Percentiles rank a stretch among this genome's conserved stretches.
phyloP scores from a whole-genome alignment of 2,329 filamentous ascomycete species.

The Colletotrichum paranaense region DNA sequence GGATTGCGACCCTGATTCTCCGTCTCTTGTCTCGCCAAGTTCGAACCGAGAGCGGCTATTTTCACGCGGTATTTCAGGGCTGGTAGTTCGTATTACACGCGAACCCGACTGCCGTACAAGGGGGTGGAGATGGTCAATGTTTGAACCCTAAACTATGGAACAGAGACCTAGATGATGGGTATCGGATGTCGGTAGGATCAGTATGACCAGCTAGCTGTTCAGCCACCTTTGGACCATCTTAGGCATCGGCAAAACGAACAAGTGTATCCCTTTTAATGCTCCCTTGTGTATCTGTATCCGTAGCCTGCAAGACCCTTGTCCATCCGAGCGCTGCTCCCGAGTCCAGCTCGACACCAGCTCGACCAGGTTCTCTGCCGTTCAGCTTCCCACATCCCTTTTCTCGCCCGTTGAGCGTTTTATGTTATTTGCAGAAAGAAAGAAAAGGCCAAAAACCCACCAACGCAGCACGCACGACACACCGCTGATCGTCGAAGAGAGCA shows the following conservation, averaged over 20 bases:
- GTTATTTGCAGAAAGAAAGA: not conserved
- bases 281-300: not conserved
- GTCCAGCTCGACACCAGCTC: not conserved
- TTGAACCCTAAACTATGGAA: not conserved
- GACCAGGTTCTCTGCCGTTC: not conserved
- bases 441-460: not conserved
- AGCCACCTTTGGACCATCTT: not conserved
- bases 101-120: not conserved
- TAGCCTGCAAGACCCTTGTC: not conserved
- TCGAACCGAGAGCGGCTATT: not conserved
- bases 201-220: not conserved
- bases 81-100: not conserved
- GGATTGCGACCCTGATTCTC: not conserved
- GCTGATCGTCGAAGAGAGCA: not conserved
- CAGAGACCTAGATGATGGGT: not conserved
- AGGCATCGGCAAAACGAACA: not conserved
- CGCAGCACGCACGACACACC: conserved; percentile 9
- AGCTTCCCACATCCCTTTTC: not conserved
- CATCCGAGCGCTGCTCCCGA: not conserved
- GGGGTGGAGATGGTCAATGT: not conserved
- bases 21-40: not conserved
- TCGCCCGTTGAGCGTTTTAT: not conserved
- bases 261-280: not conserved
- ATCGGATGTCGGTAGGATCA: not conserved
- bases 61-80: not conserved